A percentile compares a stretch with the other conserved stretches of the same genome.
Evolutionary conservation across 2,329 filamentous ascomycete species (phyloP).

Genomic region (Hysterium pulicare): DNA sequence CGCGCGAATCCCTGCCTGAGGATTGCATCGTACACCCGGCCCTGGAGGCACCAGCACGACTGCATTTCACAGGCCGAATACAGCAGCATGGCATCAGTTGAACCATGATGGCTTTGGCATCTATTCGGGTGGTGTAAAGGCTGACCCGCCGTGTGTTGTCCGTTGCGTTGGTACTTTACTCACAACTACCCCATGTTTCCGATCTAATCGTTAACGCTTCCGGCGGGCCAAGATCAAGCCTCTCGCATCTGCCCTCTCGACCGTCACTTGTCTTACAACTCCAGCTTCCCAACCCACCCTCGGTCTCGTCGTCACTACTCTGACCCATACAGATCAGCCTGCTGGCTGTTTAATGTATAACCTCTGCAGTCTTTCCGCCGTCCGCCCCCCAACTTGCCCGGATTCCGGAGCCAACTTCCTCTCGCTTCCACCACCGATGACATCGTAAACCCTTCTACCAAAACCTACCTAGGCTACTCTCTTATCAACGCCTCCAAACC

Average conservation of each 20-base stretch:
- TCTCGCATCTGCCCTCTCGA: constrained; percentile 1
- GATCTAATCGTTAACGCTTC: too few relatives aligned
- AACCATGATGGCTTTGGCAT: neutral
- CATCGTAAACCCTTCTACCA: constrained; percentile 19
- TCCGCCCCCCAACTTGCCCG: constrained; percentile 2
- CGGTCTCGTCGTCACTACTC: neutral
- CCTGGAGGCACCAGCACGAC: neutral
- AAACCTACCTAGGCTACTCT: constrained; percentile 6
- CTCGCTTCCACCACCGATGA: constrained; percentile 15
- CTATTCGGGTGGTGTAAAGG: too few relatives aligned
- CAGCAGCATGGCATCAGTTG: too few relatives aligned
- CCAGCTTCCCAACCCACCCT: neutral
- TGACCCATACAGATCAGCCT: constrained; percentile 1
- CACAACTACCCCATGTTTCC: neutral
- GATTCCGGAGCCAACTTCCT: constrained; percentile 4
- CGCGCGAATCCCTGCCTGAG: neutral
- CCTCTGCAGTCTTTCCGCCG: neutral
- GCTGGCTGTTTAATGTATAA: neutral
- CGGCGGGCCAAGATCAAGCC: constrained; percentile 1
- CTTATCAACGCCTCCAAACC: constrained; percentile 6
- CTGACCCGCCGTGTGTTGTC: neutral
- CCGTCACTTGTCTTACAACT: neutral
- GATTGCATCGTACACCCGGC: neutral
- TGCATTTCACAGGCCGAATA: neutral
- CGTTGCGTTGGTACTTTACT: neutral